Conservation (phyloP, 1,284 basidiomycete species). For the Ganoderma multipileum region DNA sequence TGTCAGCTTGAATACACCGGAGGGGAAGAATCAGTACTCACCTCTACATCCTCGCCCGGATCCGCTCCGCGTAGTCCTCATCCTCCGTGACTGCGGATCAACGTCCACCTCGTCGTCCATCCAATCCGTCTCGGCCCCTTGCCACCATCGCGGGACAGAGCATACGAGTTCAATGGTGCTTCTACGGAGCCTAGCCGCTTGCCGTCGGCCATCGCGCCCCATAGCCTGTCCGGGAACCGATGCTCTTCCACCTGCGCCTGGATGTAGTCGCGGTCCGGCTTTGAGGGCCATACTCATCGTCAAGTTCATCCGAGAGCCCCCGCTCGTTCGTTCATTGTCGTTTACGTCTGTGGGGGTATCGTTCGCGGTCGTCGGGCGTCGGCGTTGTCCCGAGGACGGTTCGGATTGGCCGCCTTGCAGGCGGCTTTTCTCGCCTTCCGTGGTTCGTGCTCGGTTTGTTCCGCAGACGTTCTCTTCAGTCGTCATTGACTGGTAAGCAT, state of each 20-base stretch:
- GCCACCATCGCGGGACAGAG: constrained; percentile 67
- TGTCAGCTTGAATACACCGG: too few relatives aligned
- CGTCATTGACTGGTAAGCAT: constrained; percentile 47
- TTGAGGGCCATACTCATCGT: constrained; percentile 44
- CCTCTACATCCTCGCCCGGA: constrained; percentile 82
- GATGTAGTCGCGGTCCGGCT: constrained; percentile 56
- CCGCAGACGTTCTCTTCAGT: constrained; percentile 74
- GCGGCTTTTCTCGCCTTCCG: constrained; percentile 56
- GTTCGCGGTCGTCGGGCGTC: constrained; percentile 14
- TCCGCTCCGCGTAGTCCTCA: constrained; percentile 84
- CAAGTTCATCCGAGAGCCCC: constrained; percentile 14
- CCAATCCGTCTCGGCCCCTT: constrained; percentile 42
- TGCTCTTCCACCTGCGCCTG: constrained; percentile 64
- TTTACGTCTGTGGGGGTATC: constrained; percentile 10
- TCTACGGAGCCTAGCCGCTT: constrained; percentile 69
- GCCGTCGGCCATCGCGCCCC: constrained; percentile 72
- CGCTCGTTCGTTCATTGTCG: constrained; percentile 26
- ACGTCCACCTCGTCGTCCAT: constrained; percentile 59
- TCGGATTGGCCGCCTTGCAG: constrained; percentile 47
- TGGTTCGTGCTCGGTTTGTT: constrained; percentile 61
- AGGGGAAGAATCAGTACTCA: constrained; percentile 40
- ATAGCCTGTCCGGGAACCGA: constrained; percentile 73
- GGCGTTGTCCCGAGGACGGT: constrained; percentile 14
- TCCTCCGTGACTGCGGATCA: constrained; percentile 76
- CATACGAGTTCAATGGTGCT: constrained; percentile 67